Base-by-base conservation (phyloP, 2,329 filamentous ascomycete genomes). In the Clonostachys byssicola region DNA sequence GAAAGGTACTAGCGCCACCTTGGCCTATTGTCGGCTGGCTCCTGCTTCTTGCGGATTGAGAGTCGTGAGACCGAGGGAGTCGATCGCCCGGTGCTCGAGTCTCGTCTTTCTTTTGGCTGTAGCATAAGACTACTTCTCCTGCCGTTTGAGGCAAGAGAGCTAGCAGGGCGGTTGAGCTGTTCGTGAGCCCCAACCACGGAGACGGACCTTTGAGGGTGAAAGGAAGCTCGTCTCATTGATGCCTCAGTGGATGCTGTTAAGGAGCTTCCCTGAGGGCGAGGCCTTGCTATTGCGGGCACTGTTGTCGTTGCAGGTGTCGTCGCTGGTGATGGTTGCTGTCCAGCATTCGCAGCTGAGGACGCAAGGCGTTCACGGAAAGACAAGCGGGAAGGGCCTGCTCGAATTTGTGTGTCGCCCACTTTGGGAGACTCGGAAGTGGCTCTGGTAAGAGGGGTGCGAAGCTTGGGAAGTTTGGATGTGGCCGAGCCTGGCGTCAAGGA, bases 81-180 rank as follows among this genome's bases (percentile, higher is more conserved):
- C 38, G 70, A 66, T 16, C 75, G 67, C 6, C 78, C 78, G 13
- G 65, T 66, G 16, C 66, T 57, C 23, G 60, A 60, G 7, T 63
- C 59, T 17, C 58, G 54, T 40, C 55, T 64, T 5, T 58, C 54
- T 23, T 60, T 72, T 1, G 74, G 68, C 47, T 75, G 68, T 16
- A 81, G 79, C 18, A 85, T 63, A 48, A 84, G 56, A 55, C 80
- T 83, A 5, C 63, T 69, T 33, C 81, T 74, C 50, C 80, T 67
- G 48, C 65, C 70, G 17, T 63, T 56, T 3, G 66, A 63, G 7
- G 78, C 75, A 41, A 85, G 56, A 4, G 81, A 84, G 58, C 78
- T 85, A 40, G 74, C 75, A 12, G 82, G 74, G 33, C 81, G 73
- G 59, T 63, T 55, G 54, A 61, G 20, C 51, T 51, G 55, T 3